Base-by-base conservation (phyloP, 495 filamentous ascomycete genomes). In the Aspergillus sparsus region DNA sequence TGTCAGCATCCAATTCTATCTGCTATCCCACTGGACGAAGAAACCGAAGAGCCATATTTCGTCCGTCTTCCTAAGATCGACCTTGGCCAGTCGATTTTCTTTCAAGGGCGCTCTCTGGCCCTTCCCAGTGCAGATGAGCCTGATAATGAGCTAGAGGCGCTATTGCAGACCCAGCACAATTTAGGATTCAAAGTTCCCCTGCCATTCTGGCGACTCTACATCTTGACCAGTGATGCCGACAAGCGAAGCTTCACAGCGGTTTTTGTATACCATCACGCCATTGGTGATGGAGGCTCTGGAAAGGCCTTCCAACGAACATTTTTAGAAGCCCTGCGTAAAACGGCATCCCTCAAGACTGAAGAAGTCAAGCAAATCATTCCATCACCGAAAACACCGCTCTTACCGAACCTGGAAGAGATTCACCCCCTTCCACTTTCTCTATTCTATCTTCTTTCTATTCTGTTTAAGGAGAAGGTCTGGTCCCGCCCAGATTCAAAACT, bases 51-150 rank as follows among this genome's bases (percentile, higher is more conserved):
- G n/a, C 68, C 79, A 0, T 74, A 75, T 46, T 82, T 77, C 41
- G 79, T 69, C 10, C 78, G 79, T n/a, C 62, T 81, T 4, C 74
- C 76, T 2, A 55, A 67, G 11, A 69, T 82, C 32, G 63, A 81
- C 39, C 65, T 82, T n/a, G 60, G 66, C 18, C 65, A 70, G 8
- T 57, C 69, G 35, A 67, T 80, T 0, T 57, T 53, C 1, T 77
- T 80, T 32, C 49, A 71, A 18, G 36, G 67, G 10, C 71, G 74
- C 2, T 53, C 66, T 0, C 36, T 58, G 5, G 49, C 18, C 0
- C 49, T 70, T 12, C 54, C 63, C 6, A 55, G 53, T 1, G 47
- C 46, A n/a, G 60, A 66, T 35, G 54, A 45, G 5, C 47, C 56
- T 1, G 63, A 68, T 35, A 56, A 54, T 34, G 70, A 75, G 35